A percentile compares a stretch with the other conserved stretches of the same genome.
phyloP scores from a whole-genome alignment of 495 filamentous ascomycete genomes.

The Apodospora peruviana region DNA sequence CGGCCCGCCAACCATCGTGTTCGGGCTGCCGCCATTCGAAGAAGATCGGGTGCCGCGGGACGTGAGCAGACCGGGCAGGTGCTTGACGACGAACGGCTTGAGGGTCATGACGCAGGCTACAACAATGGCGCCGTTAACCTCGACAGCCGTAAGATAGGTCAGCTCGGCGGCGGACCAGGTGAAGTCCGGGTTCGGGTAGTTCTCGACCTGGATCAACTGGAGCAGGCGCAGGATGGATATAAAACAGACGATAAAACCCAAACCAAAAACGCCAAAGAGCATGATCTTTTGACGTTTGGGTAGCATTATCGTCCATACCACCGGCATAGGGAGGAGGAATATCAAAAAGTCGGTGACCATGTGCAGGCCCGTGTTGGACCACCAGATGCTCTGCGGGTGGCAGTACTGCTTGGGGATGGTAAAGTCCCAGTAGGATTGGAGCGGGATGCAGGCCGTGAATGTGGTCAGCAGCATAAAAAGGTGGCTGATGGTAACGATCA shows the following conservation, averaged over 20 bases:
- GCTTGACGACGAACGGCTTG: conserved; percentile 22
- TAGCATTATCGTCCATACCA: conserved; percentile 34
- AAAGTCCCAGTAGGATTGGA: conserved; percentile 26
- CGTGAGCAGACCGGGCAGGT: conserved; percentile 31
- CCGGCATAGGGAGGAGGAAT: conserved; percentile 29
- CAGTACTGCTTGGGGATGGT: conserved; percentile 16
- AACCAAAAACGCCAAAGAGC: conserved; percentile 29
- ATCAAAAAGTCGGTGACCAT: conserved; percentile 33
- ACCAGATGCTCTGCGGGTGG: conserved; percentile 24
- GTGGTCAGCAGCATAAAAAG: conserved; percentile 21
- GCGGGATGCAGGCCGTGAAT: conserved; percentile 24
- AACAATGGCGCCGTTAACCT: conserved; percentile 37
- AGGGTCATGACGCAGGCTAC: conserved; percentile 35
- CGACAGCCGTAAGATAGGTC: conserved; percentile 41
- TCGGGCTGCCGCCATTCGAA: not conserved
- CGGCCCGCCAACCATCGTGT: conserved; percentile 7
- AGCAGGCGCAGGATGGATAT: conserved; percentile 30
- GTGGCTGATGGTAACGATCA: conserved; percentile 16
- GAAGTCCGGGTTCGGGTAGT: conserved; percentile 16
- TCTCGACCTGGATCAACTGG: conserved; percentile 17
- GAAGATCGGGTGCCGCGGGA: not conserved
- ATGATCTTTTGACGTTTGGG: conserved; percentile 26
- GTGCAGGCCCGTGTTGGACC: conserved; percentile 29
- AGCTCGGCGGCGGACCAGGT: conserved; percentile 22
- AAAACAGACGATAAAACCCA: conserved; percentile 26